These are phyloP conservation scores for Xylaria sp. DNA, from an alignment of 2,329 filamentous ascomycete genomes.

Conservation along the genomic window DNA sequence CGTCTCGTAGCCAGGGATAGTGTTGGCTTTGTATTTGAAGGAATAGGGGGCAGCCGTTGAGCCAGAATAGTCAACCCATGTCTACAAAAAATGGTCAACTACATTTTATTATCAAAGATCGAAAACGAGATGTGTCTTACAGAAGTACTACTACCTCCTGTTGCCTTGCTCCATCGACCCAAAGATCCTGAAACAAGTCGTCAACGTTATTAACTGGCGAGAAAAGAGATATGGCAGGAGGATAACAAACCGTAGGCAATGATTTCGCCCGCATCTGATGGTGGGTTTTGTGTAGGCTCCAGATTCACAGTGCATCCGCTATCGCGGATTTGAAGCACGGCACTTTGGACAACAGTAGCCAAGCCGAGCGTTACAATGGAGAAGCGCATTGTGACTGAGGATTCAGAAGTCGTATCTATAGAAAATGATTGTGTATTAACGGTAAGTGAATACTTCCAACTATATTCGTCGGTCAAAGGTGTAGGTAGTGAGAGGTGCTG, in stretches of 20 bases:
- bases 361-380: constrained; percentile 20
- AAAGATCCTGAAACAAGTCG: constrained; percentile 4
- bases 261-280: neutral
- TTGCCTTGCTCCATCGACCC: constrained; percentile 8
- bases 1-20: constrained; percentile 21
- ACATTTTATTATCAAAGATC: neutral
- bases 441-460: neutral
- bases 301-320: constrained; percentile 25
- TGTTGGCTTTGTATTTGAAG: constrained; percentile 29
- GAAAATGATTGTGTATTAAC: neutral
- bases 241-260: constrained; percentile 11
- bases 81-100: constrained; percentile 7
- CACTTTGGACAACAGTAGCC: constrained; percentile 3
- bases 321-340: constrained; percentile 2
- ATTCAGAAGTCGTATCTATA: too few relatives aligned
- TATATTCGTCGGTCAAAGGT: too few relatives aligned
- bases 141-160: neutral
- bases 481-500: too few relatives aligned
- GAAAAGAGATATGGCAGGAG: neutral
- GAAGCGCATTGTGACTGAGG: too few relatives aligned
- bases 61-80: constrained; percentile 17
- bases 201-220: neutral
- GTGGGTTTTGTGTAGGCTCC: neutral
- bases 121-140: constrained; percentile 7
- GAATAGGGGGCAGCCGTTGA: constrained; percentile 14